phyloP scores from a whole-genome alignment of 2,329 filamentous ascomycete species.

The Fusarium coicis region DNA sequence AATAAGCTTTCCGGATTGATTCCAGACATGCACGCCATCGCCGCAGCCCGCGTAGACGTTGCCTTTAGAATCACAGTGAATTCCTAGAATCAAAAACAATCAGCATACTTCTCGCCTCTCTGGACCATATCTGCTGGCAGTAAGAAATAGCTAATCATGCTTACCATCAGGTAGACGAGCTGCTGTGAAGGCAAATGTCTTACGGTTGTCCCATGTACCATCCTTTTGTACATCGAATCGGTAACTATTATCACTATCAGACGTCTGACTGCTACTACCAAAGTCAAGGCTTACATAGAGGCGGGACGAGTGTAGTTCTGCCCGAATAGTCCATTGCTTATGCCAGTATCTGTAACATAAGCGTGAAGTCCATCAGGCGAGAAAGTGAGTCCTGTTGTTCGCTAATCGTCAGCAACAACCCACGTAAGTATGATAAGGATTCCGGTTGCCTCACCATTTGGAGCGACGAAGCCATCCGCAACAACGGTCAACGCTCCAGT shows the following conservation, averaged over 20 bases:
- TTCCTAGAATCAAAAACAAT: conserved; percentile 49
- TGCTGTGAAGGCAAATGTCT: conserved; percentile 66
- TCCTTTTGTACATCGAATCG: conserved; percentile 58
- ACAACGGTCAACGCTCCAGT: conserved; percentile 64
- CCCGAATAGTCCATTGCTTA: conserved; percentile 54
- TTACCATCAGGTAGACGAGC: conserved; percentile 68
- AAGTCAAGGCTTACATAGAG: conserved; percentile 55
- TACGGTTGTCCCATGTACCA: conserved; percentile 59
- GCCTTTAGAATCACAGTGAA: conserved; percentile 64
- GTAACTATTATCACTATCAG: conserved; percentile 49
- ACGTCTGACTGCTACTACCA: fast-evolving
- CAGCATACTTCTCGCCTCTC: neutral
- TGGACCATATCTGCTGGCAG: neutral
- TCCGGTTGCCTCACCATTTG: conserved; percentile 56
- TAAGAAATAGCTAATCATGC: neutral
- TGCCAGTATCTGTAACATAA: conserved; percentile 69
- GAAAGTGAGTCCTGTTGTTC: conserved; percentile 61
- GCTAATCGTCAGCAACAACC: neutral
- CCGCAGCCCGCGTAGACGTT: conserved; percentile 64
- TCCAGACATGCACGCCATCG: conserved; percentile 62
- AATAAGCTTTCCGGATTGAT: conserved; percentile 57
- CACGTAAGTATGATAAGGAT: fast-evolving
- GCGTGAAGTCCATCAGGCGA: conserved; percentile 62
- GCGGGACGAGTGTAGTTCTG: conserved; percentile 54
- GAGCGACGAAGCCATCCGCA: conserved; percentile 66